Evolutionary conservation across 768 basidiomycete species (phyloP), one percentile per base, ranked within the genome.

Genomic region (Lactarius deliciosus): DNA sequence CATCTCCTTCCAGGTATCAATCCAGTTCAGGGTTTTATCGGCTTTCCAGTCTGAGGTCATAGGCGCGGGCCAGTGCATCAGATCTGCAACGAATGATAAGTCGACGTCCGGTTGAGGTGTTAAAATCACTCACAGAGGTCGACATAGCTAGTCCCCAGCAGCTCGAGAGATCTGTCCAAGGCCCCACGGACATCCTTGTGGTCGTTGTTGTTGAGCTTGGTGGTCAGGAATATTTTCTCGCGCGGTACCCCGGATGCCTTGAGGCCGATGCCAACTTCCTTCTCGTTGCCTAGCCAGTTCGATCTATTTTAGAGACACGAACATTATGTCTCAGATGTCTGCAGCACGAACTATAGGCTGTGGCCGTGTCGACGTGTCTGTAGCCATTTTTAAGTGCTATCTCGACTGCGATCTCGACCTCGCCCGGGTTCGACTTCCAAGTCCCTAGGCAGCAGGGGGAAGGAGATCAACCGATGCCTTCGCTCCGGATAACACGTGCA

Each of bases 61-160:
- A 40, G 91, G 88, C 22, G 88, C 85, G 16, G 92, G 92, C 91
- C 90, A 92, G 77, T 92, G 90, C 83, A 92, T 86, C 65, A 91
- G 79, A 84, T 86, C 87, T 88, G 25, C 54, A 28, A 53, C 61
- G 28, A 57, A 25, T 41, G 11, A 28, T n/a, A 56, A 11, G 22
- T 32, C n/a, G 30, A 34, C 47, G n/a, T 7, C 30, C 25, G 13
- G 20, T 60, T 8, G 7, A 2, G 25, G 32, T 30, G 30, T 32
- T 34, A 36, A 1, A 5, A 57, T 36, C 25, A 76, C 80, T 72
- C 73, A 86, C 89, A 94, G 30, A 94, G 84, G 73, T 95, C 91
- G 57, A 95, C 79, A 74, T 95, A 95, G 58, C 85, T 80, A 1
- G 87, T 88, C 36, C 84, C 85, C 57, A 96, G 86, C 62, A 81